Evolutionary conservation across 768 basidiomycete species (phyloP).

Genomic region (Phallus indusiatus): DNA sequence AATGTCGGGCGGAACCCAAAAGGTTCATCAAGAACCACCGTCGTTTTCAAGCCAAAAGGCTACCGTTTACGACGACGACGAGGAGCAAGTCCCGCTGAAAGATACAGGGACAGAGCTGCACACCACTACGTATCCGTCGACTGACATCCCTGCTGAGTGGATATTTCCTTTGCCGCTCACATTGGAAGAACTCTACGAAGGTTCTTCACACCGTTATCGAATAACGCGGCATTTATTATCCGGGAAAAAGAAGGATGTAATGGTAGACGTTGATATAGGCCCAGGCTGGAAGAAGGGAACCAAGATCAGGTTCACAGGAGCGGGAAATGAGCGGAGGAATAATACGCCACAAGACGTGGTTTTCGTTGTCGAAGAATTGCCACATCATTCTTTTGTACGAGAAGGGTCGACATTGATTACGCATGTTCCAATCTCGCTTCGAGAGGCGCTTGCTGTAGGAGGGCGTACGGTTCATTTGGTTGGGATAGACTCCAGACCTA

Average conservation of each 20-base stretch:
- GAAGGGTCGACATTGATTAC: constrained; percentile 47
- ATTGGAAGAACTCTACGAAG: constrained; percentile 52
- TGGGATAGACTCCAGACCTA: constrained; percentile 50
- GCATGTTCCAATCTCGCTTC: constrained; percentile 48
- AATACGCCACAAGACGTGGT: constrained; percentile 55
- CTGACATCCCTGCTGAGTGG: constrained; percentile 39
- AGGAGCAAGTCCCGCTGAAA: constrained; percentile 20
- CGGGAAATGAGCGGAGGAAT: constrained; percentile 55
- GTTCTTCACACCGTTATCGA: constrained; percentile 46
- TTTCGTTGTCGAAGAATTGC: constrained; percentile 52
- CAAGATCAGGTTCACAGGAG: constrained; percentile 48
- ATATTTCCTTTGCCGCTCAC: constrained; percentile 52
- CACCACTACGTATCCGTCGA: constrained; percentile 32
- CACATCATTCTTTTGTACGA: constrained; percentile 48
- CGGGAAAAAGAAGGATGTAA: constrained; percentile 39
- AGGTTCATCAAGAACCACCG: background rate
- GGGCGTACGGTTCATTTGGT: constrained; percentile 42
- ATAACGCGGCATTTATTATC: constrained; percentile 48
- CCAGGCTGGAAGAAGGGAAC: constrained; percentile 55
- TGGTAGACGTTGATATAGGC: constrained; percentile 52
- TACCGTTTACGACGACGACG: constrained; percentile 6
- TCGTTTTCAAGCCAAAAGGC: constrained; percentile 5
- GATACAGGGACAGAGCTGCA: constrained; percentile 13
- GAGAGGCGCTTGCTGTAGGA: constrained; percentile 35
- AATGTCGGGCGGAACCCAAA: constrained; percentile 2